Conservation (phyloP, 176 grass and related monocot genomes). For the Olyra latifolia region DNA sequence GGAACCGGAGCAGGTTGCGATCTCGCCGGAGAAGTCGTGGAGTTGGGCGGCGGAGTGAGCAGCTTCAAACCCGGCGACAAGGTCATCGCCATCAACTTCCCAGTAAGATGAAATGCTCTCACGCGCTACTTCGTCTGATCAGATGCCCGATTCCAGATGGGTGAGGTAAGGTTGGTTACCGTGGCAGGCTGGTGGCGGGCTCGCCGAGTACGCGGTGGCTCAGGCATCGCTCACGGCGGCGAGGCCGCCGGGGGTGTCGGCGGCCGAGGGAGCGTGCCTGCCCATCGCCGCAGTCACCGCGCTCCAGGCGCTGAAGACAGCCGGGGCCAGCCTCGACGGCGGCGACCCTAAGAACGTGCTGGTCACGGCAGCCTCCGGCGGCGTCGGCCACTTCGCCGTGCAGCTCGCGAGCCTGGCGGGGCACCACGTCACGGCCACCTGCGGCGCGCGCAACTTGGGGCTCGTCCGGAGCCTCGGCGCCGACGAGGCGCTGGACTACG, state of each 20-base stretch:
- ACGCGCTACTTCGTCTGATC: too few species aligned
- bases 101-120: constrained; percentile 25
- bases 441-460: constrained; percentile 51
- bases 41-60: constrained; percentile 34
- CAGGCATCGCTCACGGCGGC: background rate
- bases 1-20: constrained; percentile 44
- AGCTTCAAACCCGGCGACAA: constrained; percentile 52
- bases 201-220: constrained; percentile 43
- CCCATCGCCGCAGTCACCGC: constrained; percentile 47
- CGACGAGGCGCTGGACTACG: constrained; percentile 64
- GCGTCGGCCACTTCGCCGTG: constrained; percentile 57
- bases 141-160: background rate
- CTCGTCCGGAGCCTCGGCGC: constrained; percentile 43
- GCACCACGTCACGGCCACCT: constrained; percentile 52
- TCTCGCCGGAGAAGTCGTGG: constrained; percentile 49
- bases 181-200: constrained; percentile 49
- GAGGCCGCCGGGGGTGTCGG: constrained; percentile 42
- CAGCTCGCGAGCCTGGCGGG: constrained; percentile 54
- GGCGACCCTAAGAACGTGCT: constrained; percentile 43
- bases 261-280: constrained; percentile 43
- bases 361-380: constrained; percentile 66
- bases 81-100: constrained; percentile 47
- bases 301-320: constrained; percentile 36
- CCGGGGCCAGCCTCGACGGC: constrained; percentile 35
- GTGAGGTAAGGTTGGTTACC: background rate